Evolutionary conservation across 2,329 filamentous ascomycete species (phyloP), one percentile per base, ranked within the genome.

Genomic region (Pseudogymnoascus sp.): DNA sequence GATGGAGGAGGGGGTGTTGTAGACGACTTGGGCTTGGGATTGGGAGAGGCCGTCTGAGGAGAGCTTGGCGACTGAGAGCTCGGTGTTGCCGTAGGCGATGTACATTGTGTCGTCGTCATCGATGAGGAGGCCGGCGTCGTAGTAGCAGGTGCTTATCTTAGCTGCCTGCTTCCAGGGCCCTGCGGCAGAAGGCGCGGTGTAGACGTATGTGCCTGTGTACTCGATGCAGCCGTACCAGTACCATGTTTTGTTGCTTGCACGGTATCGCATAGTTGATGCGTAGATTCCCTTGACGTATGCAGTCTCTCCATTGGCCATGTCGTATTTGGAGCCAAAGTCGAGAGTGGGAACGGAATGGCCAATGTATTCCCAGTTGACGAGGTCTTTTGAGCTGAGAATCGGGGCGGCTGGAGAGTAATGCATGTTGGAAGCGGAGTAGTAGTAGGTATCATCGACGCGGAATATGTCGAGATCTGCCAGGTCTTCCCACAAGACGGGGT

Each of bases 181-280:
- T 1, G 71, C 71, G 4, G 72, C 72, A 8, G 70, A 68, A 3
- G 70, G 58, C 0, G 81, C 74, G 0, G 80, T 82, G 65, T 78
- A 85, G 35, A 85, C 70, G 66, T 81, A 83, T 0, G 81, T 82
- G 7, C 75, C 74, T 32, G 73, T 71, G 58, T 74, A 78, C 41
- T 80, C 75, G 59, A 82, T 73, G 65, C 82, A 85, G 1, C 81
- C 82, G 7, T 82, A 75, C 81, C 81, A 85, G 71, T 83, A 83
- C 69, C 77, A 85, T 1, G 72, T 70, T 1, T 75, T 73, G 28
- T 75, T 78, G 32, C 76, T 79, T 57, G 75, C 65, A 6, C 80
- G 76, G 67, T 84, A 83, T 4, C 77, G 72, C 62, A 85, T 71
- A 0, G 77, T 78, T 0, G 78, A 81, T 0, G 82, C 82, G 79